These are phyloP conservation scores for Pseudomassariella vexata DNA, from an alignment of 2,329 filamentous ascomycete species.

Conservation along the genomic window DNA sequence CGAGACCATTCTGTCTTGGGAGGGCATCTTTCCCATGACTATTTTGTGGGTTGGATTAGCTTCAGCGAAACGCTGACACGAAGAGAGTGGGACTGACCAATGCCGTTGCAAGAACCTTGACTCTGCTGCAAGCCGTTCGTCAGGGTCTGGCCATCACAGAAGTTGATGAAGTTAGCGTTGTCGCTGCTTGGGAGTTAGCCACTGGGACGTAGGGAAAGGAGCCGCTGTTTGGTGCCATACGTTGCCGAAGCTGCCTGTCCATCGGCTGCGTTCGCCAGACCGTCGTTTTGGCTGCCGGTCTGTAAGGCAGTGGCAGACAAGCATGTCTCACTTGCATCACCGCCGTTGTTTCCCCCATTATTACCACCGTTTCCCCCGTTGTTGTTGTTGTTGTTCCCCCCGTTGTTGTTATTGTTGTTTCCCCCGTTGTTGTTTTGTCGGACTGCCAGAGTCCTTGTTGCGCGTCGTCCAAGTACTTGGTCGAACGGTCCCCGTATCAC, in stretches of 20 bases:
- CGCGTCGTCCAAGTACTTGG: conserved; percentile 19
- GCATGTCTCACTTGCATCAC: conserved; percentile 20
- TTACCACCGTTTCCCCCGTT: conserved; percentile 16
- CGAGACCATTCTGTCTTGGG: conserved; percentile 51
- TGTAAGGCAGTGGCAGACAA: conserved; percentile 41
- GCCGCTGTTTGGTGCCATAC: conserved; percentile 27
- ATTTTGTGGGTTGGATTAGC: conserved; percentile 11
- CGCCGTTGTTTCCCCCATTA: conserved; percentile 11
- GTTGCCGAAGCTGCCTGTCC: conserved; percentile 48
- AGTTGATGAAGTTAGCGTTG: conserved; percentile 58
- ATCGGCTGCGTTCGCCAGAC: conserved; percentile 22
- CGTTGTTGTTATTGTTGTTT: conserved; percentile 6
- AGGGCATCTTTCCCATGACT: conserved; percentile 57
- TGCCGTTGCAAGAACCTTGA: conserved; percentile 58
- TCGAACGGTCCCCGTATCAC: conserved; percentile 32
- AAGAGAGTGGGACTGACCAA: conserved; percentile 39
- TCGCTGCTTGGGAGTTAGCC: conserved; percentile 36
- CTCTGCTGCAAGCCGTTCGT: conserved; percentile 57
- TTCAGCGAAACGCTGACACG: background rate
- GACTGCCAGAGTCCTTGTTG: conserved; percentile 27
- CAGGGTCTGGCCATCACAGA: conserved; percentile 46
- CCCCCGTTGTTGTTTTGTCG: conserved; percentile 30
- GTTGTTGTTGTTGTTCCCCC: conserved; percentile 8
- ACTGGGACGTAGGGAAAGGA: background rate
- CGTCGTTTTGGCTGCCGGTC: conserved; percentile 36